A percentile compares a stretch with the other conserved stretches of the same genome.
These are phyloP conservation scores for Penicillium daleae DNA, from an alignment of 495 filamentous ascomycete species.

Conservation along the genomic window DNA sequence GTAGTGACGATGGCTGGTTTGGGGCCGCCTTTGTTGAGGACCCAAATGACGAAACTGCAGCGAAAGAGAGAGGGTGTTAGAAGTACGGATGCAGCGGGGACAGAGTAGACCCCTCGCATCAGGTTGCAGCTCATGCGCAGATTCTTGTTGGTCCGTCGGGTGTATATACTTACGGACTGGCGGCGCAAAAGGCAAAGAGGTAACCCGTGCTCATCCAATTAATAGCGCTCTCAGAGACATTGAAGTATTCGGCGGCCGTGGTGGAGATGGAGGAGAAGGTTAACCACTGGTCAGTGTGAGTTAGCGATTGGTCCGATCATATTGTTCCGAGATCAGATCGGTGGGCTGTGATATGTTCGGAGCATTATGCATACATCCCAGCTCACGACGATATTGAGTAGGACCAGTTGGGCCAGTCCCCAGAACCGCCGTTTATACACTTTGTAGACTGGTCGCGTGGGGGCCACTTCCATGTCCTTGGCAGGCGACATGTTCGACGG, in stretches of 20 bases:
- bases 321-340: not conserved
- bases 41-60: constrained; percentile 68
- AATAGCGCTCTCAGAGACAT: constrained; percentile 72
- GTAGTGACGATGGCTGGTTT: constrained; percentile 76
- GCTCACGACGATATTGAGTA: constrained; percentile 90
- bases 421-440: constrained; percentile 92
- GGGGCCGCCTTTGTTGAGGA: constrained; percentile 77
- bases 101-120: not conserved
- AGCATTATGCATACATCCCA: constrained; percentile 77
- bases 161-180: constrained; percentile 63
- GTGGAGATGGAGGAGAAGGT: constrained; percentile 87
- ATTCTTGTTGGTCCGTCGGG: not conserved
- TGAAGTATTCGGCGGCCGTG: constrained; percentile 75
- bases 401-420: constrained; percentile 77
- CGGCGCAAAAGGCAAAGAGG: constrained; percentile 78
- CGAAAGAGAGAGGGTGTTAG: not conserved
- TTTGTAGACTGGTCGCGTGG: constrained; percentile 55
- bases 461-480: constrained; percentile 13
- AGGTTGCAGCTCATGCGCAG: not conserved
- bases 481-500: constrained; percentile 12
- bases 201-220: constrained; percentile 93
- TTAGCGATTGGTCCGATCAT: not conserved
- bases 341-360: not conserved
- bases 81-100: not conserved
- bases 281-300: constrained; percentile 69